phyloP scores from a whole-genome alignment of 805 yeast species.

The Yarrowia porcina region DNA sequence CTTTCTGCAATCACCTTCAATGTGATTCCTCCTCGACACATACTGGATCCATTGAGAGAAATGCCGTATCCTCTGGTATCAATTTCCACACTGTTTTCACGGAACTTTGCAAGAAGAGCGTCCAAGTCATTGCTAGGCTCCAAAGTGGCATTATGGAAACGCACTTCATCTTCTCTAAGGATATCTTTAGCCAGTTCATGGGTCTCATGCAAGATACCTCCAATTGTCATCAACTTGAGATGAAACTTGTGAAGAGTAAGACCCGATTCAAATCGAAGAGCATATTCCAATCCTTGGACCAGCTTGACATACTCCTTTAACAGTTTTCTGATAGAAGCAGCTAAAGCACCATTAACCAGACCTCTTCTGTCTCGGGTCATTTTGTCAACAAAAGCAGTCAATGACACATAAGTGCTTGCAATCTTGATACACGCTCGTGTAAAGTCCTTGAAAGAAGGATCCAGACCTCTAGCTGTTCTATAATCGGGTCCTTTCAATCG shows the following conservation, averaged over 20 bases:
- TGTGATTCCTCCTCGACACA: conserved; percentile 70
- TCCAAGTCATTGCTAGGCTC: conserved; percentile 18
- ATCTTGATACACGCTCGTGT: conserved; percentile 56
- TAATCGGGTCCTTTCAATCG: conserved; percentile 69
- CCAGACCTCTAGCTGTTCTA: conserved; percentile 66
- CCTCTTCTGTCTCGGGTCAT: conserved; percentile 62
- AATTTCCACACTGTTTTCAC: conserved; percentile 18
- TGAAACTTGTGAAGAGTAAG: conserved; percentile 63
- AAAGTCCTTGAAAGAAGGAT: conserved; percentile 67
- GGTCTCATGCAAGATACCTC: conserved; percentile 50
- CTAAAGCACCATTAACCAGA: conserved; percentile 67
- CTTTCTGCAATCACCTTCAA: conserved; percentile 59
- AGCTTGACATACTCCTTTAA: conserved; percentile 39
- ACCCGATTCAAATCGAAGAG: conserved; percentile 46
- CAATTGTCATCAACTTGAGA: conserved; percentile 44
- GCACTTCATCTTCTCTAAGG: conserved; percentile 37
- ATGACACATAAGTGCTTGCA: conserved; percentile 61
- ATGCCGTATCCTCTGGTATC: conserved; percentile 21
- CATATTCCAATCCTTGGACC: conserved; percentile 48
- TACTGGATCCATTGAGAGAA: conserved; percentile 16
- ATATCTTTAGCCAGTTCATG: conserved; percentile 56
- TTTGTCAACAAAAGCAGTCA: conserved; percentile 57
- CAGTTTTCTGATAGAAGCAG: conserved; percentile 53
- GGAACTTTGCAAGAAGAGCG: conserved; percentile 15
- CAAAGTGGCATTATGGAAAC: conserved; percentile 4